Percentiles rank a stretch among this genome's conserved stretches.
These are phyloP conservation scores for Penicillium alfredii DNA, from an alignment of 495 filamentous ascomycete species.

Conservation along the genomic window DNA sequence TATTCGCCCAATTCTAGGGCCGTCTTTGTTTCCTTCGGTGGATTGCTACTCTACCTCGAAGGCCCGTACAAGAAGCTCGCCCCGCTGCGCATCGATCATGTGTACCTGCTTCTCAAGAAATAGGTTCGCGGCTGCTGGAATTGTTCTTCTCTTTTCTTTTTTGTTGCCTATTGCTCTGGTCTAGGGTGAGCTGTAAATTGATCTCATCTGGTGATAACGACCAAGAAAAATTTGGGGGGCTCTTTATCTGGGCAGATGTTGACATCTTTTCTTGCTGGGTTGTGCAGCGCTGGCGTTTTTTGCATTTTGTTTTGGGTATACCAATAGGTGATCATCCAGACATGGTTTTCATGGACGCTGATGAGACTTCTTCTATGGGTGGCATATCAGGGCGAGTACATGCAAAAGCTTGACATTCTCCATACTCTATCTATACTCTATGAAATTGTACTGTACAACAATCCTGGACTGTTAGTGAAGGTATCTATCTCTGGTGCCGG, in stretches of 20 bases:
- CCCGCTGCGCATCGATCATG: constrained; percentile 81
- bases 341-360: constrained; percentile 9
- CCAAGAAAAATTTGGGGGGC: constrained; percentile 13
- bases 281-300: constrained; percentile 30
- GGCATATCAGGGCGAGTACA: too few species aligned
- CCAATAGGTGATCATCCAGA: constrained; percentile 23
- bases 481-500: too few species aligned
- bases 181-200: constrained; percentile 1
- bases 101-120: constrained; percentile 92
- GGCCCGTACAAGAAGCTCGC: constrained; percentile 94
- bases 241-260: constrained; percentile 14
- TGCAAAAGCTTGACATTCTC: neutral
- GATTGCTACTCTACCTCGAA: constrained; percentile 79
- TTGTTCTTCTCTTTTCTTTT: constrained; percentile 6
- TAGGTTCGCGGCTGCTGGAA: constrained; percentile 30
- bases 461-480: too few species aligned
- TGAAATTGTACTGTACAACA: constrained; percentile 2
- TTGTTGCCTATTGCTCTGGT: constrained; percentile 5
- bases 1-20: too few species aligned
- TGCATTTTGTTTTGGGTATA: constrained; percentile 25
- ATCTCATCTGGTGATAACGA: neutral
- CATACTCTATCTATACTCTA: neutral
- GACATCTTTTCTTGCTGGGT: constrained; percentile 20
- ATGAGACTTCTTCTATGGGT: constrained; percentile 2
- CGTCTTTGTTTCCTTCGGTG: constrained; percentile 88